These are phyloP conservation scores for Penicillium sp. DNA, from an alignment of 2,329 filamentous ascomycete genomes.

Conservation along the genomic window DNA sequence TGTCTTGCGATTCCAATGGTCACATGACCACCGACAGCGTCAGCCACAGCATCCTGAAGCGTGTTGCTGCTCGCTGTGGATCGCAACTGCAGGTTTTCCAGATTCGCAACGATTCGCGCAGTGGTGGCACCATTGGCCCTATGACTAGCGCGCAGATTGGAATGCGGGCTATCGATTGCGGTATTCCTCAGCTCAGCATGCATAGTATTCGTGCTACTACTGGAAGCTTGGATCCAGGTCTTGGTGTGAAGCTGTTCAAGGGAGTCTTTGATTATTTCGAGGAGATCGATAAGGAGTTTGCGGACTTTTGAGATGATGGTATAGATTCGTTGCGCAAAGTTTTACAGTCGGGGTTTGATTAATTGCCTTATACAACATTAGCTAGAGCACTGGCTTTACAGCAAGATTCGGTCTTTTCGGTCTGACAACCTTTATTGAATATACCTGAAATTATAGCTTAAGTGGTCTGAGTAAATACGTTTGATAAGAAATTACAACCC, in stretches of 20 bases:
- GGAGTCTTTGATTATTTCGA: conserved; percentile 88
- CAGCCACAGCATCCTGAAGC: conserved; percentile 76
- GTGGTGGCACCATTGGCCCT: conserved; percentile 92
- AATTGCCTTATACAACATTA: background rate
- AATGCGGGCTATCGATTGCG: conserved; percentile 81
- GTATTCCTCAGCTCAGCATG: conserved; percentile 91
- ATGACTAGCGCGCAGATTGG: conserved; percentile 82
- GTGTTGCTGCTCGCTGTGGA: conserved; percentile 74
- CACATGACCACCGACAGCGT: conserved; percentile 96
- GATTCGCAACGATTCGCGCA: conserved; percentile 88
- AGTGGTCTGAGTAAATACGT: conserved; percentile 2
- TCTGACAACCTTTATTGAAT: background rate
- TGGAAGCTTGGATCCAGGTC: conserved; percentile 79
- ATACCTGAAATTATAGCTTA: conserved; percentile 9
- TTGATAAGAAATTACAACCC: background rate
- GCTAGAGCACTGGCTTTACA: conserved; percentile 4
- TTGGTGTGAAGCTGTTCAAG: conserved; percentile 86
- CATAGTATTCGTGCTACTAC: conserved; percentile 89
- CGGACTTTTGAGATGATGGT: conserved; percentile 33
- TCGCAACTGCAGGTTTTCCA: conserved; percentile 84
- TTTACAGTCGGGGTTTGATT: background rate
- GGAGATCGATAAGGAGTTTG: conserved; percentile 79
- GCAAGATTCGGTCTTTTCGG: background rate
- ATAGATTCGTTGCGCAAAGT: conserved; percentile 5
- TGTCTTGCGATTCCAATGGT: conserved; percentile 83